A percentile compares a stretch with the other conserved stretches of the same genome.
Conservation (phyloP, 805 yeast genomes). For the Blastobotrys attinorum region DNA sequence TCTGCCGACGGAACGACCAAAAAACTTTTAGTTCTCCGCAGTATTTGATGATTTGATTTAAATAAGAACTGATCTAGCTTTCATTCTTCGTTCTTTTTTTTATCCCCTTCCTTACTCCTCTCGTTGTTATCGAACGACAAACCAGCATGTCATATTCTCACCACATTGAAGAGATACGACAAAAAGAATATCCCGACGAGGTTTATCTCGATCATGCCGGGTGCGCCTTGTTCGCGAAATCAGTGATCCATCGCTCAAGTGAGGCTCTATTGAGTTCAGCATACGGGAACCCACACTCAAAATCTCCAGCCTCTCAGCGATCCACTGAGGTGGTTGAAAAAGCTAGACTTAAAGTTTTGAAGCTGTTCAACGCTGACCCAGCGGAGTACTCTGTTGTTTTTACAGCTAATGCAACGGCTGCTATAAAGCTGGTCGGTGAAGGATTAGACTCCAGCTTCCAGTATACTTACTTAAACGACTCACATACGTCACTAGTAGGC, state of each 20-base stretch:
- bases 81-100: too few relatives aligned
- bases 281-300: conserved; percentile 38
- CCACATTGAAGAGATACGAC: conserved; percentile 3
- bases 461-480: conserved; percentile 28
- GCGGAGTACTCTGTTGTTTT: conserved; percentile 33
- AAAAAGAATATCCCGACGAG: conserved; percentile 8
- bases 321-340: conserved; percentile 24
- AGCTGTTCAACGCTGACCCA: conserved; percentile 31
- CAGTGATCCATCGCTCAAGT: conserved; percentile 24
- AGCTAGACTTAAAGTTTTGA: conserved; percentile 27
- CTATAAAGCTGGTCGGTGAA: conserved; percentile 32
- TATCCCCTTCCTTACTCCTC: too few relatives aligned
- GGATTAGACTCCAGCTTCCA: conserved; percentile 20
- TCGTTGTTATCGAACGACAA: too few relatives aligned
- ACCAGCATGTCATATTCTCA: too few relatives aligned
- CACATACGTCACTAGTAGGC: conserved; percentile 40
- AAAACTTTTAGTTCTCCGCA: too few relatives aligned
- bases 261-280: conserved; percentile 20
- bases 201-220: conserved; percentile 40
- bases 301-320: conserved; percentile 27
- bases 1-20: too few relatives aligned
- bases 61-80: too few relatives aligned
- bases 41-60: too few relatives aligned
- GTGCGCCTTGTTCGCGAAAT: conserved; percentile 30
- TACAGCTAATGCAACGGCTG: conserved; percentile 35